phyloP scores from a whole-genome alignment of 2,329 filamentous ascomycete species.

The Chaetomium olivaceum region DNA sequence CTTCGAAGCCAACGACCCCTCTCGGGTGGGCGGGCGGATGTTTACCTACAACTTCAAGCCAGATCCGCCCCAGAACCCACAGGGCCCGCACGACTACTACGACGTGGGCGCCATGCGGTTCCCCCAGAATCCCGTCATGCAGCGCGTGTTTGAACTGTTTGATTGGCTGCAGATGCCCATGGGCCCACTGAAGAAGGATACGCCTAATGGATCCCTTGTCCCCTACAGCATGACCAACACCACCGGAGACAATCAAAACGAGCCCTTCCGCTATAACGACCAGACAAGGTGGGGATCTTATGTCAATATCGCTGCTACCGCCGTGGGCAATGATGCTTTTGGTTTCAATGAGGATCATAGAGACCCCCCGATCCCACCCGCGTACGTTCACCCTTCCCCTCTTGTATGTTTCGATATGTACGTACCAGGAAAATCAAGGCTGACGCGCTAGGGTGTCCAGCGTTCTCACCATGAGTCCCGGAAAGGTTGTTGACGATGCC shows the following conservation, averaged over 20 bases:
- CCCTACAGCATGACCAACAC: too few relatives aligned
- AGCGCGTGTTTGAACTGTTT: background rate
- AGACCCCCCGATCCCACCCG: background rate
- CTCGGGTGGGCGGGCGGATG: background rate
- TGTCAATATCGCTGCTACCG: background rate
- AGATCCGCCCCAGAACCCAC: background rate
- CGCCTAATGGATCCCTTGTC: too few relatives aligned
- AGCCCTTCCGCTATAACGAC: background rate
- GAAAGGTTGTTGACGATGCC: background rate
- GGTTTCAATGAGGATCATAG: background rate
- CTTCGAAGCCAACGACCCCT: conserved; percentile 1
- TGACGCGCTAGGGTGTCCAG: too few relatives aligned
- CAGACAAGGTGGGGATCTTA: background rate
- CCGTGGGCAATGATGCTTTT: background rate
- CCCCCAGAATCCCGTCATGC: background rate
- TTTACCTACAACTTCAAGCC: background rate
- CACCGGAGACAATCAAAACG: too few relatives aligned
- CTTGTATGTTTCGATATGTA: too few relatives aligned
- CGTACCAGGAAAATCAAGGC: too few relatives aligned
- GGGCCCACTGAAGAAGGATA: too few relatives aligned
- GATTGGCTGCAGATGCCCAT: too few relatives aligned
- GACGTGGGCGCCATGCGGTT: background rate
- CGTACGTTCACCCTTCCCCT: background rate
- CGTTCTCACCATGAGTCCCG: too few relatives aligned
- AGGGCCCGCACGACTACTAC: conserved; percentile 1